These are phyloP conservation scores for Casuarina cunninghamiana DNA, from an alignment of 306 rosid genomes.

Conservation along the genomic window DNA sequence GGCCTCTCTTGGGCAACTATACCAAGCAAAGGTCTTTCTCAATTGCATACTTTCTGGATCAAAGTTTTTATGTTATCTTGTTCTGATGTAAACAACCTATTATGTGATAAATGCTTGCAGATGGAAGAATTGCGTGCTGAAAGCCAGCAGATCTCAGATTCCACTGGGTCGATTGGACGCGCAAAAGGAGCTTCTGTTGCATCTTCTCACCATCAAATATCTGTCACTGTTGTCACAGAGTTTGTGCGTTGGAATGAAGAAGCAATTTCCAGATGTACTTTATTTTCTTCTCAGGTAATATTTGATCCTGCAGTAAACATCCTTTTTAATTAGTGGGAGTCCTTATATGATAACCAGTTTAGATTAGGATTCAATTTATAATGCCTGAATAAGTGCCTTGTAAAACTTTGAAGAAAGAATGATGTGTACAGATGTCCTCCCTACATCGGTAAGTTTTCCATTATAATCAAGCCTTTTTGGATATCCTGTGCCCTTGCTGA, in stretches of 20 bases:
- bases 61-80: constrained; percentile 22
- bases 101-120: constrained; percentile 43
- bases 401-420: background rate
- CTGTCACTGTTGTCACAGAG: constrained; percentile 97
- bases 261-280: constrained; percentile 90
- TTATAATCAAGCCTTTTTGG: background rate
- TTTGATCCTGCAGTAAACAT: constrained; percentile 22
- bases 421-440: background rate
- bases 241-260: constrained; percentile 99
- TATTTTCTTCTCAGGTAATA: constrained; percentile 88
- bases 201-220: constrained; percentile 89
- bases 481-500: background rate
- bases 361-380: background rate
- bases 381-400: background rate
- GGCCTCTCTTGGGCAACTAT: constrained; percentile 89
- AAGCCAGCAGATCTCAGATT: constrained; percentile 73
- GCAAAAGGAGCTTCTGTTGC: constrained; percentile 77
- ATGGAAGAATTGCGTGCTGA: constrained; percentile 90
- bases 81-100: constrained; percentile 23
- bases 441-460: constrained; percentile 3
- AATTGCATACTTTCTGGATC: constrained; percentile 13
- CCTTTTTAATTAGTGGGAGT: background rate
- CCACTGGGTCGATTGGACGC: constrained; percentile 90
- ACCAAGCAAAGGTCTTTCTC: constrained; percentile 77
- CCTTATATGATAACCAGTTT: background rate